phyloP scores from a whole-genome alignment of 768 basidiomycete species.

The Phylloporus sp. region DNA sequence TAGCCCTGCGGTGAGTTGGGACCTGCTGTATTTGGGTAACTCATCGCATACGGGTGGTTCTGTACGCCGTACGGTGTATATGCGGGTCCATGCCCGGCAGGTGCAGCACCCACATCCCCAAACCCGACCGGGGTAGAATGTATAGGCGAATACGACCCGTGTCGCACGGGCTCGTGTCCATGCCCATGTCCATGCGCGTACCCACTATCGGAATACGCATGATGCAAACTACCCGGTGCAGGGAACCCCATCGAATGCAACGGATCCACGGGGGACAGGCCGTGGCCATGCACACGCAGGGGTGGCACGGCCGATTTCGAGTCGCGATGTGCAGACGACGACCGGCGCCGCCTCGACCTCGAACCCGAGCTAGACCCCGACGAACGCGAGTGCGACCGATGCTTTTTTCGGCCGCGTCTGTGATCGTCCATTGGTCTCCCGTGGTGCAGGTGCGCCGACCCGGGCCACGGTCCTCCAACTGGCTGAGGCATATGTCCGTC shows the following conservation, averaged over 20 bases:
- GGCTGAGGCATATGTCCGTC: neutral
- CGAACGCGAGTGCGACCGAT: neutral
- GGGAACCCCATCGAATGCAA: neutral
- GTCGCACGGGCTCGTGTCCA: neutral
- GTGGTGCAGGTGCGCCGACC: neutral
- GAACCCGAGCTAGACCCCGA: slow-evolving; percentile 15
- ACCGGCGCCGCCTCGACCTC: neutral
- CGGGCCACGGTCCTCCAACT: neutral
- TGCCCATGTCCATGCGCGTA: neutral
- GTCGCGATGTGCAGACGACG: neutral
- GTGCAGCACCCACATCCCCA: too few relatives aligned
- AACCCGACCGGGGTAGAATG: slow-evolving; percentile 3
- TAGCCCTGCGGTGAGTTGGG: neutral
- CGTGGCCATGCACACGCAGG: neutral
- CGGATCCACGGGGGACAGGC: neutral
- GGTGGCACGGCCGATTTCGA: neutral
- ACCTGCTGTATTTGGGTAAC: neutral
- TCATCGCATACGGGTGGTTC: neutral
- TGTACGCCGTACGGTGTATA: neutral
- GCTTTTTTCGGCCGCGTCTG: neutral
- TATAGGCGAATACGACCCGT: slow-evolving; percentile 2
- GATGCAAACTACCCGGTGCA: neutral
- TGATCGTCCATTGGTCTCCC: neutral
- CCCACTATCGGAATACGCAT: neutral
- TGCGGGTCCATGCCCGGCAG: neutral